Base-by-base conservation (phyloP, 495 filamentous ascomycete species). In the Neurospora sp. region DNA sequence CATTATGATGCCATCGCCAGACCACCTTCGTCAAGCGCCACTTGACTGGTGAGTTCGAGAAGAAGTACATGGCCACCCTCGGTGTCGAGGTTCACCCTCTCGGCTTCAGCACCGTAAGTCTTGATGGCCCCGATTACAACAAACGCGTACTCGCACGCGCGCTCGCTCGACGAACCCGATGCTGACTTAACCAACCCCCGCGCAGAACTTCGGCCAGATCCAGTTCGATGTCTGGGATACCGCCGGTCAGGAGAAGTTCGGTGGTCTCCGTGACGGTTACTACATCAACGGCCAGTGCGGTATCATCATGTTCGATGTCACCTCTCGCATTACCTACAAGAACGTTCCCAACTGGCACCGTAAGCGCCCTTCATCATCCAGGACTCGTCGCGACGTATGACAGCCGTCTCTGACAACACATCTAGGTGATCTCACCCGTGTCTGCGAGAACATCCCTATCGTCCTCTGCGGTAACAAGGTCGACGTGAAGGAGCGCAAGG, bases 231-330 rank as follows among this genome's bases (percentile, higher is more conserved):
- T 98, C 74, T 99, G 96, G 96, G 96, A 99, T 83, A 99, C 96
- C 76, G 96, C 96, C 78, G 96, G 96, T 77, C 96, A 99, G 85
- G 96, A 99, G 90, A 99, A 99, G 90, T 99, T 99, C 78, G 96
- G 96, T 87, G 96, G 96, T 88, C 93, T 99, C 79, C 91, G 96
- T 86, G 96, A 99, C 87, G 96, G 96, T 75, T 99, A 99, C 89
- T 99, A 99, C 86, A 99, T 99, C 90, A 98, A 98, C 89, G 96
- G 96, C 77, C 96, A 98, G 87, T 98, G 96, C 83, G 96, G 96
- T 87, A 97, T 99, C 88, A 98, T 99, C 91, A 99, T 99, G 96
- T 99, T 99, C 86, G 96, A 99, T 84, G 96, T 99, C 73, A 99
- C 96, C 69, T 98, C 96, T 75, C 93, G 96, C 83, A 99, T 99